Base-by-base conservation (phyloP, 2,329 filamentous ascomycete genomes). In the Monilinia fructigena region DNA sequence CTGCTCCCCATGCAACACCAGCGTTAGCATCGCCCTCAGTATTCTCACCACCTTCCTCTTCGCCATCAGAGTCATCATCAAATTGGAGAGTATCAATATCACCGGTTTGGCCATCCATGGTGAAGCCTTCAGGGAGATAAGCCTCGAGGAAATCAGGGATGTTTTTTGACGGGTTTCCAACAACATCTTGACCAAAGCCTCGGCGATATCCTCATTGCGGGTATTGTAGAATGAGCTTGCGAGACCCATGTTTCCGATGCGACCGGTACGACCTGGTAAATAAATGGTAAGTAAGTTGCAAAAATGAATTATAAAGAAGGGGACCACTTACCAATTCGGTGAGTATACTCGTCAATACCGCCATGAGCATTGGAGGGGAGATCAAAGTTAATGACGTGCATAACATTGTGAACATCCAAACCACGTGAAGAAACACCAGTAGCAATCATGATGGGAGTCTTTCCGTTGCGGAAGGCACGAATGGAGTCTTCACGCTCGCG, bases 381-480 rank as follows among this genome's bases (percentile, higher is more conserved):
- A 68, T 98, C 93, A 72, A 88, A 98, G 79, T 99, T 98, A 83
- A 99, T 89, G 68, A 99, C 90, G 70, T 97, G 92, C 81, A 89
- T 87, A 7, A 98, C 89, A 70, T 95, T 92, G 67, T 86, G 86
- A 47, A 97, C 89, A 72, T 98, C 93, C 45, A 97, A 88, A 40
- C 56, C 95, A 72, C 95, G 92, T 74, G 92, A 91, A 62, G 90
- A 88, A 62, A 99, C 86, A 58, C 91, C 92, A 28, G 94, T 98
- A 14, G 94, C 88, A 68, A 98, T 86, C 67, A 99, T 78, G 65
- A 99, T 90, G 0, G 94, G 93, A 12, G 85, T 83, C 42, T 83
- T 85, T 1, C 91, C 94, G 26, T 80, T 81, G 26, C 91, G 88
- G 83, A 98, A 98, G 1, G 89, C 84, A 72, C 93, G 88, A 87